Percentiles rank a stretch among this genome's conserved stretches.
Evolutionary conservation across 306 rosid species (phyloP).

Genomic region (Luffa aegyptiaca): DNA sequence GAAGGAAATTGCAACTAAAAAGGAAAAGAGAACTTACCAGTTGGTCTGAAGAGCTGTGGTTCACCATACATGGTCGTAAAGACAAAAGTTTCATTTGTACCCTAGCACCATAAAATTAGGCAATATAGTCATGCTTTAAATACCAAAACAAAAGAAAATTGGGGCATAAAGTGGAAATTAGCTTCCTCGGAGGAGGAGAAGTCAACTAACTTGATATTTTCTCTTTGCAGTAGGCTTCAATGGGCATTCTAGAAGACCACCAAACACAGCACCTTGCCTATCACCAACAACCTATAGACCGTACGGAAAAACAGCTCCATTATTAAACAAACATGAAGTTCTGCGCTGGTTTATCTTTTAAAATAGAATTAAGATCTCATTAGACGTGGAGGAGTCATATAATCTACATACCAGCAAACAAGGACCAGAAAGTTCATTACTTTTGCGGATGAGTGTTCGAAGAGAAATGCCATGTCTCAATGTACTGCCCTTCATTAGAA

Average conservation of each 20-base stretch:
- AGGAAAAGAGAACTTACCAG: conserved; percentile 45
- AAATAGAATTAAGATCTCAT: not conserved
- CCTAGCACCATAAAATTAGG: conserved; percentile 29
- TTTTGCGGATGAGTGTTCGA: conserved; percentile 12
- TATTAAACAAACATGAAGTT: not conserved
- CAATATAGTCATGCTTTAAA: not conserved
- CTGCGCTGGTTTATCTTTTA: not conserved
- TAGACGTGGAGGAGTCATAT: not conserved
- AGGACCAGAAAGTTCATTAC: conserved; percentile 16
- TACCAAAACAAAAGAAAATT: not conserved
- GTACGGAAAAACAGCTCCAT: not conserved
- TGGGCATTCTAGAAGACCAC: conserved; percentile 81
- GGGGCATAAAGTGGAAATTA: not conserved
- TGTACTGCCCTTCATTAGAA: conserved; percentile 98
- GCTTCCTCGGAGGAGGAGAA: not conserved
- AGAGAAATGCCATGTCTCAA: conserved; percentile 56
- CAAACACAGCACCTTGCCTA: conserved; percentile 84
- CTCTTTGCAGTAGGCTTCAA: conserved; percentile 75
- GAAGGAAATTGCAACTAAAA: not conserved
- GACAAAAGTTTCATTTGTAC: conserved; percentile 79
- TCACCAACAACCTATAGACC: conserved; percentile 72
- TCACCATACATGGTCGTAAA: conserved; percentile 77
- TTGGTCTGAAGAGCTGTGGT: conserved; percentile 89
- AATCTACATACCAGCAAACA: conserved; percentile 16
- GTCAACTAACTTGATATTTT: conserved; percentile 69